Evolutionary conservation across 257 asterid genomes (phyloP).

Genomic region (Nicotiana attenuata): DNA sequence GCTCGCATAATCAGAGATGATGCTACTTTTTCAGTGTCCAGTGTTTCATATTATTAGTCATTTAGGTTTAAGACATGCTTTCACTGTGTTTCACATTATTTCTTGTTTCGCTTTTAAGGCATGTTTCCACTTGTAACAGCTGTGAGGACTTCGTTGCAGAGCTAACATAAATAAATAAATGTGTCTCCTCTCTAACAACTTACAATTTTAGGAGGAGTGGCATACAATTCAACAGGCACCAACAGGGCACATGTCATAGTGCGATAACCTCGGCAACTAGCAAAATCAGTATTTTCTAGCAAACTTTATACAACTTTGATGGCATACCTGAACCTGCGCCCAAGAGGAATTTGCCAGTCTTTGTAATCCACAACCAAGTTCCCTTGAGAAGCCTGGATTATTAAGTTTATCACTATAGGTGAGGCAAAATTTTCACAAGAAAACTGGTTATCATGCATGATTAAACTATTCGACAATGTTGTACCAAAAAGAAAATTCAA

Average conservation of each 20-base stretch:
- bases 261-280: not conserved
- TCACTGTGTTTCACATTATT: not conserved
- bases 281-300: not conserved
- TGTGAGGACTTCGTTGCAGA: not conserved
- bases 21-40: not conserved
- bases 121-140: conserved; percentile 1
- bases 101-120: not conserved
- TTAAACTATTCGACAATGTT: not conserved
- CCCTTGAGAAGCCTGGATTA: conserved; percentile 67
- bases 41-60: not conserved
- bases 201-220: not conserved
- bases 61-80: not conserved
- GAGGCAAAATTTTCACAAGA: not conserved
- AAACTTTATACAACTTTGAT: conserved; percentile 6
- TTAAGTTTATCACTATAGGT: not conserved
- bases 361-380: conserved; percentile 89
- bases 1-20: not conserved
- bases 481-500: conserved; percentile 1
- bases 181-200: not conserved
- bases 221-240: not conserved
- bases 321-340: conserved; percentile 95
- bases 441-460: not conserved
- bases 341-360: conserved; percentile 98
- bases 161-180: not conserved
- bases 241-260: not conserved